These are phyloP conservation scores for Iberis pinnata DNA, from an alignment of 345 rosid genomes.

Conservation along the genomic window DNA sequence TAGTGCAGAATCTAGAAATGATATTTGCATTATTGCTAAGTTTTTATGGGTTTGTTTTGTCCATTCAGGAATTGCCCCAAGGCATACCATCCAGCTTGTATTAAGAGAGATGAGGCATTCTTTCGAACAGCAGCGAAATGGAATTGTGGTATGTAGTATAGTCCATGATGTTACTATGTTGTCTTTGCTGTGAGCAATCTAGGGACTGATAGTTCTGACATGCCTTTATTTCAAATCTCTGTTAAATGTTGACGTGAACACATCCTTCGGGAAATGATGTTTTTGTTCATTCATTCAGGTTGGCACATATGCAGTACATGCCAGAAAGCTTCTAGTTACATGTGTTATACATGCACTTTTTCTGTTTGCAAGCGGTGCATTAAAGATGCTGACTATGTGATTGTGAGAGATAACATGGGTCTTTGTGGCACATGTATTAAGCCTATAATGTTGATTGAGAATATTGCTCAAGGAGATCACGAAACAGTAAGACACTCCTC, in stretches of 20 bases:
- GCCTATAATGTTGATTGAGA: conserved; percentile 86
- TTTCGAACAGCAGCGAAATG: conserved; percentile 81
- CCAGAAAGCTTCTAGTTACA: conserved; percentile 66
- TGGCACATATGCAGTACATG: conserved; percentile 92
- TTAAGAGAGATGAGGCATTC: conserved; percentile 82
- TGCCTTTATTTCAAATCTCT: conserved; percentile 9
- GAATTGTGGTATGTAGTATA: conserved; percentile 76
- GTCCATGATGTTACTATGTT: conserved; percentile 7
- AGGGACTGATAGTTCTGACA: not conserved
- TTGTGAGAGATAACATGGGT: conserved; percentile 79
- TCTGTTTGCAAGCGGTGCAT: conserved; percentile 90
- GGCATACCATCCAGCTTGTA: conserved; percentile 95
- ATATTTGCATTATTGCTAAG: too few species aligned
- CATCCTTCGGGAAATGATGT: not conserved
- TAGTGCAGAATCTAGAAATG: too few species aligned
- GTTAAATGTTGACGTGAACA: conserved; percentile 1
- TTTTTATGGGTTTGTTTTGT: conserved; percentile 21
- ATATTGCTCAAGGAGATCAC: conserved; percentile 38
- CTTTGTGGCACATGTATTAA: conserved; percentile 85
- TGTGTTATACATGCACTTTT: conserved; percentile 97
- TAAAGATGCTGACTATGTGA: conserved; percentile 72
- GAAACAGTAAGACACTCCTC: conserved; percentile 51
- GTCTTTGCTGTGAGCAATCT: conserved; percentile 7
- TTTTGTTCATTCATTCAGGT: conserved; percentile 43
- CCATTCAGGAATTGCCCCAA: conserved; percentile 83